Evolutionary conservation across 2,329 filamentous ascomycete species (phyloP).

Genomic region (Penicillium brevicompactum): DNA sequence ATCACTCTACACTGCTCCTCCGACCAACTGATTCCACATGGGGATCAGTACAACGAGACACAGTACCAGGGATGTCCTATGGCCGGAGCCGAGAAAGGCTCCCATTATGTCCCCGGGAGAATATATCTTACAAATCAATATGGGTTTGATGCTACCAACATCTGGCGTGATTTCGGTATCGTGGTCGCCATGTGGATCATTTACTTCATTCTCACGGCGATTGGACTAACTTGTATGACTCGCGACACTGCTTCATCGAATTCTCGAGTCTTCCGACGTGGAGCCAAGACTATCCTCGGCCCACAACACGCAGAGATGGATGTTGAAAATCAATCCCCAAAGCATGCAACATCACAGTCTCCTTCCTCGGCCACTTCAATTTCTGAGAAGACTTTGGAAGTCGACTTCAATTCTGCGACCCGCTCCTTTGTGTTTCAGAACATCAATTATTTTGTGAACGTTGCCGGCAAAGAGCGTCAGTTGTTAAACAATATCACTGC

Average conservation of each 20-base stretch:
- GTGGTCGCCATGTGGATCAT: constrained; percentile 71
- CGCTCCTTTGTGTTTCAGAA: background rate
- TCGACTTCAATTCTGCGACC: background rate
- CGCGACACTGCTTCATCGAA: constrained; percentile 23
- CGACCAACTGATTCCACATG: constrained; percentile 56
- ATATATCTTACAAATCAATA: too few relatives aligned
- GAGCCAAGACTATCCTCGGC: background rate
- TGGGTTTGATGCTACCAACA: too few relatives aligned
- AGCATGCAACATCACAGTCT: too few relatives aligned
- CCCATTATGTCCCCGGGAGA: too few relatives aligned
- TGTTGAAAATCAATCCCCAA: background rate
- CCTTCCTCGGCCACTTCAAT: background rate
- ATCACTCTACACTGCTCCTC: constrained; percentile 54
- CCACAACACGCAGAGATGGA: background rate
- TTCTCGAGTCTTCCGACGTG: too few relatives aligned
- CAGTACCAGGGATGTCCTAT: constrained; percentile 60
- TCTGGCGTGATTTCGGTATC: constrained; percentile 75
- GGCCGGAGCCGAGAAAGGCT: constrained; percentile 30
- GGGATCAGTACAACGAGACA: constrained; percentile 38
- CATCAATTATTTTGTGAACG: background rate
- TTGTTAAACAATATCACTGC: constrained; percentile 63
- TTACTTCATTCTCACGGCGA: constrained; percentile 74
- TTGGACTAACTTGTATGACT: constrained; percentile 49
- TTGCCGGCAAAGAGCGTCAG: constrained; percentile 35
- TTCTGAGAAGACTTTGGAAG: background rate